phyloP scores from a whole-genome alignment of 257 asterid genomes.

The Anisodus acutangulus region DNA sequence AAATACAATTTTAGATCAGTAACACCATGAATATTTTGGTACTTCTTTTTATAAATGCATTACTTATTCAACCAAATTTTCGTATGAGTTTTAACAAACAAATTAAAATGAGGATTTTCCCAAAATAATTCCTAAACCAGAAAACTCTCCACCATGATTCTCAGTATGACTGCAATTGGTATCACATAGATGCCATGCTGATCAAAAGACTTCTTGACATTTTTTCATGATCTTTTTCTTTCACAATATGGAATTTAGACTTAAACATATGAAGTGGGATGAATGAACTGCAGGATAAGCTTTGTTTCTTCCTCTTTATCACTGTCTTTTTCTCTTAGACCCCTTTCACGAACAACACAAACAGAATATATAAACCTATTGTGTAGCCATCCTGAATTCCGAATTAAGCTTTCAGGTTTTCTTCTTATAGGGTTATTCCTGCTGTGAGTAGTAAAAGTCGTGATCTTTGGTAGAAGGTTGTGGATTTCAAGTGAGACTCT shows the following conservation, averaged over 20 bases:
- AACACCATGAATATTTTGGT: neutral
- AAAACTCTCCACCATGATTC: neutral
- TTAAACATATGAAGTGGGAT: neutral
- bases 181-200: neutral
- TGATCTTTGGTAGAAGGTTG: neutral
- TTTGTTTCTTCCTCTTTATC: neutral
- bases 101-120: neutral
- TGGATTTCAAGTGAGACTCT: neutral
- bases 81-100: neutral
- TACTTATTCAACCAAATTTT: neutral
- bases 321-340: neutral
- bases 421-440: neutral
- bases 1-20: neutral
- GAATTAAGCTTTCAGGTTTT: neutral
- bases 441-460: neutral
- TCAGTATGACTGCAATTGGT: neutral
- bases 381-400: neutral
- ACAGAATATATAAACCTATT: neutral
- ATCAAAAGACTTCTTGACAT: neutral
- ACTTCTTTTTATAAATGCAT: slow-evolving; percentile 2
- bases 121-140: slow-evolving; percentile 6
- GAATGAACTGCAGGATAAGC: slow-evolving; percentile 14
- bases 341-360: neutral
- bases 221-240: slow-evolving; percentile 3
- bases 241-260: neutral